Evolutionary conservation across 495 filamentous ascomycete genomes (phyloP).

Genomic region (Filosporella fistucella): DNA sequence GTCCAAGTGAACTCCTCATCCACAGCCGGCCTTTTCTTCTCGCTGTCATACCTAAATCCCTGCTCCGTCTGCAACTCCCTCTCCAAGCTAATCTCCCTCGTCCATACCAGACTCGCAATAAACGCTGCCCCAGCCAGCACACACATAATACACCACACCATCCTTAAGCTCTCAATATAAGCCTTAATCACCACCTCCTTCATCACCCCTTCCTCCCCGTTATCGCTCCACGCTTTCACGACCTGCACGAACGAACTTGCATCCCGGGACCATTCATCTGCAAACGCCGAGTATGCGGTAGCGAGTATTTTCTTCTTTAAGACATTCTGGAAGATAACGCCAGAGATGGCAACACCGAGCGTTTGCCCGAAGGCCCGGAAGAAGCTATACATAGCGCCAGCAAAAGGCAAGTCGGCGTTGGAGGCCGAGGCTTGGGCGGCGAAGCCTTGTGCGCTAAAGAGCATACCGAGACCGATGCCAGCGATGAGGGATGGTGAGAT

Average conservation of each 20-base stretch:
- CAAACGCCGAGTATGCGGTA: conserved; percentile 35
- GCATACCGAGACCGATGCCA: conserved; percentile 48
- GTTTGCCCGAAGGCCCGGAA: conserved; percentile 52
- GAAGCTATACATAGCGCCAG: conserved; percentile 55
- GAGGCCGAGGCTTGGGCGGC: conserved; percentile 37
- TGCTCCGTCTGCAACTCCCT: conserved; percentile 19
- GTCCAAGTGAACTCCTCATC: too few relatives aligned
- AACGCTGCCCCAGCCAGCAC: conserved; percentile 21
- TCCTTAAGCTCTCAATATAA: conserved; percentile 51
- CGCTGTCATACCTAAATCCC: conserved; percentile 17
- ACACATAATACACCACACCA: conserved; percentile 50
- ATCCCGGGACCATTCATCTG: conserved; percentile 46
- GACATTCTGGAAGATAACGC: conserved; percentile 53
- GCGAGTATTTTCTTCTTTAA: conserved; percentile 42
- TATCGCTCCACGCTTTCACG: conserved; percentile 47
- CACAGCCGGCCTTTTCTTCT: conserved; percentile 21
- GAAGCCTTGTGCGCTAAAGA: conserved; percentile 44
- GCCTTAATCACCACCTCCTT: conserved; percentile 42
- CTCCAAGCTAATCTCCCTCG: conserved; percentile 12
- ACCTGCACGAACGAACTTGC: conserved; percentile 52
- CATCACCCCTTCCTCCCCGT: conserved; percentile 16
- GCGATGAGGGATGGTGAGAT: conserved; percentile 46
- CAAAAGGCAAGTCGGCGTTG: conserved; percentile 47
- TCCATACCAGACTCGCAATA: conserved; percentile 13
- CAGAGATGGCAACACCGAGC: conserved; percentile 45